A percentile compares a stretch with the other conserved stretches of the same genome.
phyloP scores from a whole-genome alignment of 202 grass and related monocot genomes.

The Carex sylvatica region DNA sequence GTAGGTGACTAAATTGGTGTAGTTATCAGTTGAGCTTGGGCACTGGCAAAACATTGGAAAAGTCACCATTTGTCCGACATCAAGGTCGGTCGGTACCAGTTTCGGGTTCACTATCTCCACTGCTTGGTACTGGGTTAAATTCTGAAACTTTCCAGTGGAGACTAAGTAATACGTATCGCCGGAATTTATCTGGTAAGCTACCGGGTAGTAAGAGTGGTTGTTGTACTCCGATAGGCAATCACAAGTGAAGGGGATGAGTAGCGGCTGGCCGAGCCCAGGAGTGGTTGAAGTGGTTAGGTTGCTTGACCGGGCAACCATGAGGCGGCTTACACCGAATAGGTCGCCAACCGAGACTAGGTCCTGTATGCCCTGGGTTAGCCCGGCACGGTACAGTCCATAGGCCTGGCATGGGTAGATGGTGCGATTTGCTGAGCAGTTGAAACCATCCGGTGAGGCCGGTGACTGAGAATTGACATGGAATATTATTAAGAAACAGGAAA shows the following conservation, averaged over 20 bases:
- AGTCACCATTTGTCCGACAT: constrained; percentile 51
- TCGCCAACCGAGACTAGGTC: constrained; percentile 62
- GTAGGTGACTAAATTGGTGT: constrained; percentile 64
- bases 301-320: constrained; percentile 72
- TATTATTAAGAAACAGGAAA: constrained; percentile 15
- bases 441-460: constrained; percentile 41
- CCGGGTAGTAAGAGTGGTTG: constrained; percentile 53
- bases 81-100: constrained; percentile 46
- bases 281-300: constrained; percentile 45
- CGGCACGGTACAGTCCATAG: constrained; percentile 72
- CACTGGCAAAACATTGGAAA: constrained; percentile 99
- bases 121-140: constrained; percentile 71
- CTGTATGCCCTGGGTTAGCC: constrained; percentile 11
- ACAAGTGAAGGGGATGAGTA: constrained; percentile 73
- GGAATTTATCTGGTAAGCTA: constrained; percentile 52
- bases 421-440: constrained; percentile 56
- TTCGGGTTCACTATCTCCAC: constrained; percentile 74
- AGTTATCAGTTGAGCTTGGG: constrained; percentile 29
- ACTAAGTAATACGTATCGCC: constrained; percentile 70
- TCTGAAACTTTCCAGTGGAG: constrained; percentile 69
- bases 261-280: constrained; percentile 42
- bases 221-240: constrained; percentile 44
- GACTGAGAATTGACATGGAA: constrained; percentile 30
- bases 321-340: constrained; percentile 62
- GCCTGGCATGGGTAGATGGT: constrained; percentile 70